phyloP scores from a whole-genome alignment of 441 rosid genomes.

The Erodium chrysanthum region DNA sequence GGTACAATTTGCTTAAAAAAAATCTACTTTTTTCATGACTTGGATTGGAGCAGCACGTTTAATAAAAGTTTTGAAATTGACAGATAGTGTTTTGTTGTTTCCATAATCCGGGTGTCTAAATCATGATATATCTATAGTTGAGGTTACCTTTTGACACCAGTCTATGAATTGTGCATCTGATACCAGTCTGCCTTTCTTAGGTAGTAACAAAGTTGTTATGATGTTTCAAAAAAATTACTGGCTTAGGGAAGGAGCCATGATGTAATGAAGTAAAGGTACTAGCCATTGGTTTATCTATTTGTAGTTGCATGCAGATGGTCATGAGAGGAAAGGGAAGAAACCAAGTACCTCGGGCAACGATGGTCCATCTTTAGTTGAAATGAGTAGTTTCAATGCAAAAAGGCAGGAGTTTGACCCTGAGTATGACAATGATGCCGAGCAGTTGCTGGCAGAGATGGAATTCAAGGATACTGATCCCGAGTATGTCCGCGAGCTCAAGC shows the following conservation, averaged over 20 bases:
- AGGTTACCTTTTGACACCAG: not conserved
- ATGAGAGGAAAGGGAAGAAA: slow-evolving; percentile 32
- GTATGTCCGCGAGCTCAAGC: slow-evolving; percentile 73
- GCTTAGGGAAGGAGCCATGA: not conserved
- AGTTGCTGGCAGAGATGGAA: slow-evolving; percentile 91
- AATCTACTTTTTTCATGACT: not conserved
- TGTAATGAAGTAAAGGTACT: not conserved
- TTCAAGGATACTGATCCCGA: slow-evolving; percentile 72
- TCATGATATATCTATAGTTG: not conserved
- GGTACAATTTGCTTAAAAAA: not conserved
- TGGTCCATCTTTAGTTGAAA: slow-evolving; percentile 53
- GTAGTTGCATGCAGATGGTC: not conserved
- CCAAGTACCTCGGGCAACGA: slow-evolving; percentile 44
- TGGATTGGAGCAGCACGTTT: not conserved
- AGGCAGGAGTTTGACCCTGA: slow-evolving; percentile 85
- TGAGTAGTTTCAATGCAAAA: slow-evolving; percentile 67
- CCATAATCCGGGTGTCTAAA: too few relatives aligned
- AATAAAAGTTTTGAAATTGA: not conserved
- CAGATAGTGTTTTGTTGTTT: too few relatives aligned
- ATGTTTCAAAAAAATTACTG: not conserved
- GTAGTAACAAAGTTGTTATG: not conserved
- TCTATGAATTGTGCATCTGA: not conserved
- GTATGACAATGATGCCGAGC: slow-evolving; percentile 91
- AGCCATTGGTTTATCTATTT: not conserved
- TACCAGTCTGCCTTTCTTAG: not conserved